Percentiles rank a stretch among this genome's conserved stretches.
These are phyloP conservation scores for Talaromyces thailandensis DNA, from an alignment of 495 filamentous ascomycete genomes.

Conservation along the genomic window DNA sequence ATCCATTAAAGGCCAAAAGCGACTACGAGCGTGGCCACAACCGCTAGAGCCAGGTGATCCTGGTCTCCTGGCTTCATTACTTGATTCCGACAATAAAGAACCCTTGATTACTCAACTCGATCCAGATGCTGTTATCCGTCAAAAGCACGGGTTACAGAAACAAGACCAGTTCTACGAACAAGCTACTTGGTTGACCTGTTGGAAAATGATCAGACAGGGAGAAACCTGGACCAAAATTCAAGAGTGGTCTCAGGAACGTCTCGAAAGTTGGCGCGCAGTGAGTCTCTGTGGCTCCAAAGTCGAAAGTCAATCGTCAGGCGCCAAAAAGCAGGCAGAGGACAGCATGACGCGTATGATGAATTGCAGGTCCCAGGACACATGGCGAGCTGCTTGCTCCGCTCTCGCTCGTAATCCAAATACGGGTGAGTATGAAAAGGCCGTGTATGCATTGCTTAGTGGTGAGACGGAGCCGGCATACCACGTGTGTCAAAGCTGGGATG, in stretches of 20 bases:
- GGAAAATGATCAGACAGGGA: slow-evolving; percentile 79
- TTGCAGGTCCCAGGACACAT: slow-evolving; percentile 44
- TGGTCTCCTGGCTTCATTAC: slow-evolving; percentile 44
- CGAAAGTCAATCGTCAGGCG: slow-evolving; percentile 18
- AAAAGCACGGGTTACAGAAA: slow-evolving; percentile 60
- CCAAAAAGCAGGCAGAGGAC: slow-evolving; percentile 30
- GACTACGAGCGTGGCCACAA: slow-evolving; percentile 55
- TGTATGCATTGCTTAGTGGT: slow-evolving; percentile 81
- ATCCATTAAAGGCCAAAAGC: slow-evolving; percentile 83
- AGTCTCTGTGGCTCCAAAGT: slow-evolving; percentile 36
- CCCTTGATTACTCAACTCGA: slow-evolving; percentile 82
- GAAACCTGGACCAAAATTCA: slow-evolving; percentile 59
- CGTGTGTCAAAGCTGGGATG: slow-evolving; percentile 76
- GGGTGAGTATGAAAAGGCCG: slow-evolving; percentile 73
- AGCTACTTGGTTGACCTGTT: slow-evolving; percentile 80
- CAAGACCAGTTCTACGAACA: slow-evolving; percentile 80
- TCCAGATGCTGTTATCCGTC: slow-evolving; percentile 77
- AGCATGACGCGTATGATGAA: slow-evolving; percentile 40
- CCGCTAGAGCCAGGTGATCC: slow-evolving; percentile 51
- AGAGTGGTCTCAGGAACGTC: slow-evolving; percentile 70
- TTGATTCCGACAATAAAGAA: slow-evolving; percentile 49
- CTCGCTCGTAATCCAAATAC: slow-evolving; percentile 58
- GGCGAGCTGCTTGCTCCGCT: slow-evolving; percentile 75
- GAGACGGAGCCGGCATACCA: slow-evolving; percentile 66
- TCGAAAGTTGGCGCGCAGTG: slow-evolving; percentile 76